These are phyloP conservation scores for Crotalaria pallida DNA, from an alignment of 306 rosid genomes.

Conservation along the genomic window DNA sequence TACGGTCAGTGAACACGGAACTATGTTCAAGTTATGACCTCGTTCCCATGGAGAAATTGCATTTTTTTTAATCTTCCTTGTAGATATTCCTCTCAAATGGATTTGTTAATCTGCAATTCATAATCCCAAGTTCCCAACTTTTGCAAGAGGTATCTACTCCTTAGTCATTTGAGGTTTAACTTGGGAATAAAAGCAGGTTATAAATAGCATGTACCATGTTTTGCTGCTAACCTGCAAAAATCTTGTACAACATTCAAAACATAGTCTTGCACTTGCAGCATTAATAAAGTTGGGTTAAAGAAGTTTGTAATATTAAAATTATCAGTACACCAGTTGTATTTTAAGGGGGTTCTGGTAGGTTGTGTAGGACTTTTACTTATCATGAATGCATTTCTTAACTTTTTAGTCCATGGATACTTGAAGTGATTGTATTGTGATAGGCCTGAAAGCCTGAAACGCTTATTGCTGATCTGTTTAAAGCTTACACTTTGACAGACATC, in stretches of 20 bases:
- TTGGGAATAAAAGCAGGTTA: slow-evolving; percentile 10
- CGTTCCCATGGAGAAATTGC: slow-evolving; percentile 29
- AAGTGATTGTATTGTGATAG: background rate
- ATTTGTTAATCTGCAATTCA: slow-evolving; percentile 12
- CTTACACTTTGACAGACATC: background rate
- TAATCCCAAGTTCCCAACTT: background rate
- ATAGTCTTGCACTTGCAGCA: background rate
- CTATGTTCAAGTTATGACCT: slow-evolving; percentile 38
- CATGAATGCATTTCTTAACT: background rate
- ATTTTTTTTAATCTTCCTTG: background rate
- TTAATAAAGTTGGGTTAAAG: slow-evolving; percentile 1
- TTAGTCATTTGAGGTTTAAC: background rate
- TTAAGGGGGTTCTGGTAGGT: background rate
- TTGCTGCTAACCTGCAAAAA: background rate
- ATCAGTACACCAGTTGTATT: background rate
- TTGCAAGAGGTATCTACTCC: background rate
- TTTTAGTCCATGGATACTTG: background rate
- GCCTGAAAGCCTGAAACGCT: background rate
- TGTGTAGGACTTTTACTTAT: background rate
- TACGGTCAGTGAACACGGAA: slow-evolving; percentile 67
- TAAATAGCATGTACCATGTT: slow-evolving; percentile 1
- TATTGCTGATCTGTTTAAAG: background rate
- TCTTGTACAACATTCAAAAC: background rate
- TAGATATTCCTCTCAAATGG: background rate
- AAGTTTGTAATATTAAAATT: background rate